A percentile compares a stretch with the other conserved stretches of the same genome.
Evolutionary conservation across 2,329 filamentous ascomycete genomes (phyloP).

Genomic region (Sphaerulina musiva): DNA sequence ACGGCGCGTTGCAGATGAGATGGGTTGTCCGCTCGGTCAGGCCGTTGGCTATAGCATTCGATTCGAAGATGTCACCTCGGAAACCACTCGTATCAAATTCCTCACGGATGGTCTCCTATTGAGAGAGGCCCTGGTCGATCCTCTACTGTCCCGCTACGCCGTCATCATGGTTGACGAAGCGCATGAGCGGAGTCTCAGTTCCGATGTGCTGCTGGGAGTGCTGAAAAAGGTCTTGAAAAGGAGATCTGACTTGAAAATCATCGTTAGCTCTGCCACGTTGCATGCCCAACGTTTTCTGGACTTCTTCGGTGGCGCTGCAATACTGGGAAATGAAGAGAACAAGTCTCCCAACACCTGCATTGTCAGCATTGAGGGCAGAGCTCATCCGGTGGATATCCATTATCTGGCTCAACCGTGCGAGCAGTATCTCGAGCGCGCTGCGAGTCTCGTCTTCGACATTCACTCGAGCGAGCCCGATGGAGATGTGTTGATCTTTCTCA

Average conservation of each 20-base stretch:
- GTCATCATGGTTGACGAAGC: conserved; percentile 98
- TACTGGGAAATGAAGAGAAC: conserved; percentile 28
- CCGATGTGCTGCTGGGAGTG: conserved; percentile 81
- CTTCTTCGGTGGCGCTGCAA: conserved; percentile 60
- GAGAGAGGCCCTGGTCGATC: conserved; percentile 87
- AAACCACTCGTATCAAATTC: conserved; percentile 84
- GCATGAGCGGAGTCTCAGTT: conserved; percentile 87
- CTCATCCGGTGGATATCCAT: conserved; percentile 80
- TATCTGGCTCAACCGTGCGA: conserved; percentile 73
- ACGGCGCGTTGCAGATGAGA: conserved; percentile 79
- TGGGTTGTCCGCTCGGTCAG: conserved; percentile 77
- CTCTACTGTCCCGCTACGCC: conserved; percentile 81
- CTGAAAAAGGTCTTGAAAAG: conserved; percentile 83
- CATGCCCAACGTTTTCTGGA: conserved; percentile 78
- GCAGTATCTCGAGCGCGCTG: conserved; percentile 76
- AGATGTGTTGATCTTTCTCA: conserved; percentile 86
- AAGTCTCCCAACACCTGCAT: conserved; percentile 50
- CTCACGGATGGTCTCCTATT: conserved; percentile 88
- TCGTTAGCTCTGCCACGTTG: conserved; percentile 88
- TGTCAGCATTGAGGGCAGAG: conserved; percentile 78
- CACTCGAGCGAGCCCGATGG: conserved; percentile 73
- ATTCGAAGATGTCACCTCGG: conserved; percentile 85
- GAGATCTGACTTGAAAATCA: conserved; percentile 73
- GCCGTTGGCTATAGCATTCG: conserved; percentile 82
- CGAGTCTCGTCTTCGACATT: conserved; percentile 81